These are phyloP conservation scores for Mallotus repandus DNA, from an alignment of 441 rosid species.

Conservation along the genomic window DNA sequence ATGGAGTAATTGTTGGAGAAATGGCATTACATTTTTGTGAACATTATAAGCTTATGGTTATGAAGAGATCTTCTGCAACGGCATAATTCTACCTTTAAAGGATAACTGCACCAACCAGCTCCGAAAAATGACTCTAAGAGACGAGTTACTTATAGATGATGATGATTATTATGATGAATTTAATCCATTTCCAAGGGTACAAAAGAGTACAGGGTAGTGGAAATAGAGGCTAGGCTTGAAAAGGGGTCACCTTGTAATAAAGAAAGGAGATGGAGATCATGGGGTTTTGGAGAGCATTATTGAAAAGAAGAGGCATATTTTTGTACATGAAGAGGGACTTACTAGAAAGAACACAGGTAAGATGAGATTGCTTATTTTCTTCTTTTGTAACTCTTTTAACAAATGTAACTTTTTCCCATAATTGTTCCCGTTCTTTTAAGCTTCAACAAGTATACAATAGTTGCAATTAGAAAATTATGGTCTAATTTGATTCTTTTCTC, in stretches of 20 bases:
- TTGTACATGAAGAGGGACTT: slow-evolving; percentile 19
- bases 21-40: slow-evolving; percentile 99
- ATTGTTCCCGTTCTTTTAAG: background rate
- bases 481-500: background rate
- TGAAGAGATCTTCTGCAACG: slow-evolving; percentile 83
- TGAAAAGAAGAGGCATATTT: slow-evolving; percentile 33
- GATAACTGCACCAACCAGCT: slow-evolving; percentile 35
- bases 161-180: slow-evolving; percentile 31
- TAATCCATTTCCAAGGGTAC: slow-evolving; percentile 28
- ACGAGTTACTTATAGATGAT: slow-evolving; percentile 39
- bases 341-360: slow-evolving; percentile 29
- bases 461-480: background rate
- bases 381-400: background rate
- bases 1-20: slow-evolving; percentile 97
- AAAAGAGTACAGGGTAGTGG: slow-evolving; percentile 69
- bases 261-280: slow-evolving; percentile 29
- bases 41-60: slow-evolving; percentile 99
- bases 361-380: background rate
- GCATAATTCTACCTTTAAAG: slow-evolving; percentile 67
- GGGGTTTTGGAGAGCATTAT: slow-evolving; percentile 32
- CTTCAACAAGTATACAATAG: background rate
- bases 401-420: background rate
- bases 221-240: slow-evolving; percentile 54
- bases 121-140: slow-evolving; percentile 56
- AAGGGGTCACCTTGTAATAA: slow-evolving; percentile 26